Evolutionary conservation across 2,329 filamentous ascomycete genomes (phyloP).

Genomic region (Aspergillus clavatus): DNA sequence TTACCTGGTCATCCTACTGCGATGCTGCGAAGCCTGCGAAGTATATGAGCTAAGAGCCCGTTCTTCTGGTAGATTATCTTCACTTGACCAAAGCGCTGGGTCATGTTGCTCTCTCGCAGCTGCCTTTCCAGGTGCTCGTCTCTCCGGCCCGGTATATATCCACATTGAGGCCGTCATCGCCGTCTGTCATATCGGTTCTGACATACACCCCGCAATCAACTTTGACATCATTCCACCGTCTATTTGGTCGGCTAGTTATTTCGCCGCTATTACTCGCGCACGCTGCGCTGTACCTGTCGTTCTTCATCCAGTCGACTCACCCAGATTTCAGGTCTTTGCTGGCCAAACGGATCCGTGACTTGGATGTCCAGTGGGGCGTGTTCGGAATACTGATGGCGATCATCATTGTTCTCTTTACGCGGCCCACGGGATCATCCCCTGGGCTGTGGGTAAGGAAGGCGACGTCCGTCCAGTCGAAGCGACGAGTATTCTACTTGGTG

Average conservation of each 20-base stretch:
- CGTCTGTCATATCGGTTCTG: conserved; percentile 48
- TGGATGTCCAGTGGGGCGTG: conserved; percentile 56
- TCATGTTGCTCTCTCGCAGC: conserved; percentile 55
- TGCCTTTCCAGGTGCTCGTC: conserved; percentile 57
- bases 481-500: conserved; percentile 50
- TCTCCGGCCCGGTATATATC: conserved; percentile 34
- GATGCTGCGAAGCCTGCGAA: background rate
- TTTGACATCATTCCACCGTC: conserved; percentile 54
- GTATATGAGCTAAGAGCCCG: background rate
- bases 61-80: conserved; percentile 50
- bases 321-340: conserved; percentile 41
- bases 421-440: conserved; percentile 32
- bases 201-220: conserved; percentile 52
- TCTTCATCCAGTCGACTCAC: conserved; percentile 48
- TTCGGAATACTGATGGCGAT: conserved; percentile 44
- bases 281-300: conserved; percentile 52
- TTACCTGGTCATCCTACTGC: background rate
- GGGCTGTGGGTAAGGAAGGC: conserved; percentile 10
- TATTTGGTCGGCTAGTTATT: conserved; percentile 53
- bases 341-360: conserved; percentile 49
- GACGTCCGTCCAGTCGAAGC: conserved; percentile 27
- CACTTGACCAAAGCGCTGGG: conserved; percentile 60
- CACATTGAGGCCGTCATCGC: conserved; percentile 43
- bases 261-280: conserved; percentile 50
- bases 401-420: conserved; percentile 47